Base-by-base conservation (phyloP, 345 rosid species). In the Linum lewisii region DNA sequence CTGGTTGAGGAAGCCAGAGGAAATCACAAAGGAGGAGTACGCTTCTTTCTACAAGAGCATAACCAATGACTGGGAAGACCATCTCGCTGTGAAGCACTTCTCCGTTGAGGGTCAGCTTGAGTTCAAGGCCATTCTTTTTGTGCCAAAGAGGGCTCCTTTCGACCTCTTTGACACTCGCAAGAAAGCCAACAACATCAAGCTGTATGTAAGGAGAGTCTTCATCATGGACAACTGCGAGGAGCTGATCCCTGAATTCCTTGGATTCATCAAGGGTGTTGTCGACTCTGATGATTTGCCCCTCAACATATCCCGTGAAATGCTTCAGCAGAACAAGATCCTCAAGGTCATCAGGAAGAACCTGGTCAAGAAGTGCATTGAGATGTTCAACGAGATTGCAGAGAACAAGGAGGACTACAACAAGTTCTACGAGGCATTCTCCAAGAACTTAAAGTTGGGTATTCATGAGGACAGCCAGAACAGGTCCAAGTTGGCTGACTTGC, bases 141-240 rank as follows among this genome's bases (percentile, higher is more conserved):
- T 83, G 3, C 97, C 97, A 7, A 89, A 84, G 76, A 78, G 97
- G 64, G 97, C 97, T 36, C 97, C 97, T 6, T 89, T 89, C 16
- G 97, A 89, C 64, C 87, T 89, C 13, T 89, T 89, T 58, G 97
- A 89, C 82, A 86, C 89, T 1, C 84, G 77, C 79, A 89, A 89
- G 84, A 89, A 89, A 79, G 87, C 84, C 2, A 86, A 89, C 84
- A 89, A 89, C 78, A 89, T 89, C 57, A 89, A 89, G 86, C 88
- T 89, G 13, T 89, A 89, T 63, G 97, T 89, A 5, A 86, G 95
- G 34, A 89, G 97, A 63, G 95, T 89, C 32, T 89, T 89, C 55
- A 86, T 89, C 77, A 89, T 89, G 95, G 97, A 89, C 78, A 89
- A 89, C 75, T 89, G 97, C 64, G 95, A 89, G 63, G 97, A 89